Base-by-base conservation (phyloP, 345 rosid species). In the Euphorbia lathyris region DNA sequence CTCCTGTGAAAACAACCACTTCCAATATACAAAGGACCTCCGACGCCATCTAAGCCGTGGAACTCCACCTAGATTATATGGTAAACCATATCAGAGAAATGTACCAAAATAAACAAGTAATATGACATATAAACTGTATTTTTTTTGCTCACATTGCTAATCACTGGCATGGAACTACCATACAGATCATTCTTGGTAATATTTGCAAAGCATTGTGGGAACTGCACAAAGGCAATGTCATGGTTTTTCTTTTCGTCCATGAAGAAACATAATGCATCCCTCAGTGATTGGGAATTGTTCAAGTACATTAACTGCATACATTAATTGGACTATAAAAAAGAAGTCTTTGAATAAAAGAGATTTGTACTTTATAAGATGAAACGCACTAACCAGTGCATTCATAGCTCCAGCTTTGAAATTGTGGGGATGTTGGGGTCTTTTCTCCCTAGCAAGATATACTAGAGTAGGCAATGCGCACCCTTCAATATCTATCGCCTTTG, bases 1-100 rank as follows among this genome's bases (percentile, higher is more conserved):
- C 98, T 85, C 81, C 95, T 86, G 76, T 94, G 97, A 73, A 94
- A 84, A 76, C 96, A 89, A 56, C 98, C 93, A 19, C 86, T 91
- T 72, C 97, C 97, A 57, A 88, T 7, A 73, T 85, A 94, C 0
- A 80, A n/a, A 36, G 86, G 86, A 0, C 98, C 95, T 58, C 93
- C 98, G 76, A 70, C 66, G 53, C 95, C 95, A 80, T 94, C 96
- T 62, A 78, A 2, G 23, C 96, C 88, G 57, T 74, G 79, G 48
- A 93, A 85, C 32, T 91, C 94, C 59, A 91, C 83, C 97, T 90
- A 73, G 40, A 68, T 64, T 4, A 67, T 34, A 62, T 1, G 38
- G 23, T 29, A 32, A 51, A 11, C 22, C 27, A 17, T 4, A 53
- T 9, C 25, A 40, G 43, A 40, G 43, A 40, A 47, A 14, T 17